Base-by-base conservation (phyloP, 805 yeast genomes). In the Cyberlindnera mississippiensis region DNA sequence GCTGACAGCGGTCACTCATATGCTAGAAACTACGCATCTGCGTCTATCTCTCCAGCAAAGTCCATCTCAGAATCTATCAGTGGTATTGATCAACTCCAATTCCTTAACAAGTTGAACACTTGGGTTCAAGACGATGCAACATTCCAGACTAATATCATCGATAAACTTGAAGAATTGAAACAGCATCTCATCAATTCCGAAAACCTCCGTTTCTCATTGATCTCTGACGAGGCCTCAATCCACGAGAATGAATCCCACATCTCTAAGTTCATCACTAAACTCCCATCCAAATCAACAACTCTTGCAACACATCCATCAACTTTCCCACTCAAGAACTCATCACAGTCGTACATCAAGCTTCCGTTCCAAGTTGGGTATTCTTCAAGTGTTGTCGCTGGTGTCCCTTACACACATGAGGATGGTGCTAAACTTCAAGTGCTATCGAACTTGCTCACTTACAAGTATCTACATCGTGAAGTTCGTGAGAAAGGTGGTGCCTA, bases 401-500 rank as follows among this genome's bases (percentile, higher is more conserved):
- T 84, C 4, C 67, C 79, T 4, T 88, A 87, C 59, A 61, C 71
- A 4, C 72, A 79, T 38, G 64, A 71, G 38, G 97, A 91, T 50
- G 89, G 96, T 28, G 95, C 98, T 0, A 71, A 88, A 1, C 71
- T 93, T 33, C 96, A 87, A 62, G 78, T 93, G 0, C 69, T 93
- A 35, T 74, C 96, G 1, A 90, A 84, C 52, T 61, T 93, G 44
- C 62, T 89, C 51, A 82, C 96, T 0, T 90, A 83, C 64, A 86
- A 85, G 56, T 78, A 85, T 51, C 67, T 93, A 37, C 99, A 93
- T 62, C 76, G 87, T 11, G 96, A 89, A 49, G 80, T 93, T 29
- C 76, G 99, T 51, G 99, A 93, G 59, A 80, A 91, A 56, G 96
- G 96, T 43, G 99, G 99, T 45, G 99, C 99, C 0, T 93, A 93